Evolutionary conservation across 192 early-diverging fungal species (phyloP).

Genomic region (Backusella circina): DNA sequence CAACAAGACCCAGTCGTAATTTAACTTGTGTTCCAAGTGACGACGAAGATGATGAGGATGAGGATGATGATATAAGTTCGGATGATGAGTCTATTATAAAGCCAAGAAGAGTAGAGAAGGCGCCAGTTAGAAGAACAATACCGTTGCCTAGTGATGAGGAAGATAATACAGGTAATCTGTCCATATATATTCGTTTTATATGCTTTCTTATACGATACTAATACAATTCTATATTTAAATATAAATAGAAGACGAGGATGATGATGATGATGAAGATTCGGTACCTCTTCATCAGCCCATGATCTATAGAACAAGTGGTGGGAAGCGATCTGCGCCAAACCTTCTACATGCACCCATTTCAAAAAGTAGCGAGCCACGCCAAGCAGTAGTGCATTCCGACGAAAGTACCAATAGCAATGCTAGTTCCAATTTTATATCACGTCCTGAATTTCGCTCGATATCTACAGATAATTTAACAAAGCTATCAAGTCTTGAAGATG

Average conservation of each 20-base stretch:
- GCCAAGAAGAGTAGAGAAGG: neutral
- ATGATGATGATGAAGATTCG: neutral
- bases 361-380: neutral
- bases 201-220: neutral
- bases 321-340: neutral
- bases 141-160: conserved; percentile 28
- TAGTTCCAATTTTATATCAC: neutral
- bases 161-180: conserved; percentile 7
- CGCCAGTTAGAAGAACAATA: neutral
- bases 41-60: conserved; percentile 12
- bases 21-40: conserved; percentile 16
- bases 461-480: neutral
- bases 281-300: neutral
- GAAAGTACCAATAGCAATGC: conserved; percentile 9
- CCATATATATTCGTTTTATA: neutral
- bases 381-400: conserved; percentile 6
- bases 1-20: conserved; percentile 1
- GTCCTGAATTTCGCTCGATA: neutral
- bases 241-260: neutral
- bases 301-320: neutral
- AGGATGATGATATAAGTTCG: neutral
- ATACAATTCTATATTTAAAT: neutral
- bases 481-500: neutral
- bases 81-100: conserved; percentile 13
- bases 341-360: neutral